These are phyloP conservation scores for Kuraishia molischiana DNA, from an alignment of 805 yeast genomes.

Conservation along the genomic window DNA sequence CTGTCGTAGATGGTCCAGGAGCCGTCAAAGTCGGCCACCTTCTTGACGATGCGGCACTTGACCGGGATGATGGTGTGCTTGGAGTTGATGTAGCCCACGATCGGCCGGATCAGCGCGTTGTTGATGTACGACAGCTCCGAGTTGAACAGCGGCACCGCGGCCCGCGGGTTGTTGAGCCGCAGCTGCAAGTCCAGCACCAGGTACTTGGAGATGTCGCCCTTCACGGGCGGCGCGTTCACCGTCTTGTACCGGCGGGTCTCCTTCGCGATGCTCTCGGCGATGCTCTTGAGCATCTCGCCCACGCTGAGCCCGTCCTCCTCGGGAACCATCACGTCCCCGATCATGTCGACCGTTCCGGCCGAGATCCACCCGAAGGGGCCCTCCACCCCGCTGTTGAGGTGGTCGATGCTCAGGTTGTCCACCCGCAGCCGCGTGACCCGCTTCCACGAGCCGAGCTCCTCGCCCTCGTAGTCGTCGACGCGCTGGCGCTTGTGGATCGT, in stretches of 20 bases:
- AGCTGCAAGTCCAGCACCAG: constrained; percentile 75
- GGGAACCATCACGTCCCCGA: constrained; percentile 85
- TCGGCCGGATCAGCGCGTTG: constrained; percentile 86
- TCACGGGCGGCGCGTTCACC: background rate
- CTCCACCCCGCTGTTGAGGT: constrained; percentile 77
- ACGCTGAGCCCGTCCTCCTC: constrained; percentile 38
- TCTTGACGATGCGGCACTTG: constrained; percentile 71
- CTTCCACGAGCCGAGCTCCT: constrained; percentile 29
- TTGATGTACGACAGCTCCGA: constrained; percentile 87
- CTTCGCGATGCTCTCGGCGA: constrained; percentile 35
- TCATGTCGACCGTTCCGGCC: constrained; percentile 83
- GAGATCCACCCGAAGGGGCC: constrained; percentile 99
- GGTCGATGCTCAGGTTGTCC: constrained; percentile 81
- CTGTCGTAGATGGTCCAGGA: constrained; percentile 96
- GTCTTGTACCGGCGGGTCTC: constrained; percentile 31
- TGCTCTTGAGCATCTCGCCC: constrained; percentile 36
- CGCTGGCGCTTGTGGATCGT: constrained; percentile 78
- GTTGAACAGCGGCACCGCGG: constrained; percentile 79
- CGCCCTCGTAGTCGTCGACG: constrained; percentile 32
- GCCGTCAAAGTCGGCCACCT: constrained; percentile 80
- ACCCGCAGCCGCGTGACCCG: constrained; percentile 71
- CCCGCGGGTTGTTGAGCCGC: constrained; percentile 76
- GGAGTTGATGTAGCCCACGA: constrained; percentile 90
- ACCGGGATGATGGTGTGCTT: constrained; percentile 85
- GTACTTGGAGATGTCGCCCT: constrained; percentile 2